Percentiles rank a stretch among this genome's conserved stretches.
These are phyloP conservation scores for Comarum palustre DNA, from an alignment of 306 rosid species.

Conservation along the genomic window DNA sequence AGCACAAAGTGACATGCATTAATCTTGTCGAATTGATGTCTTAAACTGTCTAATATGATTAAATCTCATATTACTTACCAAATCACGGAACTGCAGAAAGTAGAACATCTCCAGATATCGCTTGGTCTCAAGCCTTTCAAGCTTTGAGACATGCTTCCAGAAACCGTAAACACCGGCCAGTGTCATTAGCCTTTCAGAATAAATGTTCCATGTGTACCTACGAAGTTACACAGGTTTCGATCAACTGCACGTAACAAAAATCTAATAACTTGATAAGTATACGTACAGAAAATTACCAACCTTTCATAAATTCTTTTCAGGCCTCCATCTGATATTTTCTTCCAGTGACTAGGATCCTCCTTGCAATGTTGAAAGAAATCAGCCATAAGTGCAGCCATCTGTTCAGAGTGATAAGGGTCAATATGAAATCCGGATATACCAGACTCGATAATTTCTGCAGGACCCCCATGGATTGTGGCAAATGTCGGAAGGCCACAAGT, in stretches of 20 bases:
- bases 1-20: not conserved
- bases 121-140: conserved; percentile 81
- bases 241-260: not conserved
- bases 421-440: conserved; percentile 85
- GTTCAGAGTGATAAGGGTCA: conserved; percentile 88
- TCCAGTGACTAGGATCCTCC: conserved; percentile 71
- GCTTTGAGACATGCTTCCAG: conserved; percentile 91
- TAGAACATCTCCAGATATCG: conserved; percentile 95
- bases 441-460: conserved; percentile 89
- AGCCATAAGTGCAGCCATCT: conserved; percentile 47
- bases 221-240: conserved; percentile 14
- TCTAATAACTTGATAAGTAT: not conserved
- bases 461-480: conserved; percentile 91
- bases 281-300: conserved; percentile 28
- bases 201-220: conserved; percentile 94
- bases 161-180: conserved; percentile 89
- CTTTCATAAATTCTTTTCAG: conserved; percentile 78
- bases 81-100: conserved; percentile 79
- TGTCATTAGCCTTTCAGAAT: conserved; percentile 87
- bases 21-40: not conserved
- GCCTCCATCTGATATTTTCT: conserved; percentile 68
- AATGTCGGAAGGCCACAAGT: conserved; percentile 88
- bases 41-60: not conserved
- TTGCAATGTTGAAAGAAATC: conserved; percentile 63
- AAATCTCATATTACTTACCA: conserved; percentile 50